phyloP scores from a whole-genome alignment of 192 early-diverging fungal species.

The Glomus cerebriforme region DNA sequence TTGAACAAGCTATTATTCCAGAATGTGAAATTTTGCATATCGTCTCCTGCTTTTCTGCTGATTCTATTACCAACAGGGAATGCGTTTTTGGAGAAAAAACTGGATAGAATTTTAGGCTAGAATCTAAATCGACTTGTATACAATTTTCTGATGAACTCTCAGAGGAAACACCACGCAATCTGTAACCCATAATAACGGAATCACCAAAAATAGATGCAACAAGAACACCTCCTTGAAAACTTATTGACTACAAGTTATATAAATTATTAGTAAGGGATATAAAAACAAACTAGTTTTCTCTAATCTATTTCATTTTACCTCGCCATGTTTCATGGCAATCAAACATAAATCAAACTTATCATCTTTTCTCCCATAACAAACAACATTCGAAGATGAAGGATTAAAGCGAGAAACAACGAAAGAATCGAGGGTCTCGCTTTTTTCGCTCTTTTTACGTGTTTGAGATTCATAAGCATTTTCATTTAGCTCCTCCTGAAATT shows the following conservation, averaged over 20 bases:
- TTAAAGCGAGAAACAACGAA: not conserved
- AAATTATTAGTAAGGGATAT: not conserved
- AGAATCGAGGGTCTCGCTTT: not conserved
- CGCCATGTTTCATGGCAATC: conserved; percentile 46
- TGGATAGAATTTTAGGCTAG: conserved; percentile 36
- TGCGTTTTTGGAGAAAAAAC: conserved; percentile 53
- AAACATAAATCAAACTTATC: conserved; percentile 33
- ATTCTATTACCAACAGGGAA: conserved; percentile 45
- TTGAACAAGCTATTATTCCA: conserved; percentile 27
- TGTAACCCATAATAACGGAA: conserved; percentile 42
- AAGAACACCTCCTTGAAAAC: conserved; percentile 51
- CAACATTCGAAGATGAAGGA: conserved; percentile 1
- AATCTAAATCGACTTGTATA: conserved; percentile 21
- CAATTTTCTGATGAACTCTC: not conserved
- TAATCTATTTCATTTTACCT: conserved; percentile 37
- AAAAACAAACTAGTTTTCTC: not conserved
- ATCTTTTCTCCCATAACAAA: not conserved
- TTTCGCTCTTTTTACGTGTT: not conserved
- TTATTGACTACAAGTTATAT: conserved; percentile 39
- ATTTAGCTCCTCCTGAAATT: no score
- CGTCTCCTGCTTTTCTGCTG: conserved; percentile 23
- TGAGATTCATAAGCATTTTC: not conserved
- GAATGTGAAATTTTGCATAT: conserved; percentile 16
- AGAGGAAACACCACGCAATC: conserved; percentile 27
- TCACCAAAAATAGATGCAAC: conserved; percentile 51